A percentile compares a stretch with the other conserved stretches of the same genome.
Conservation (phyloP, 78 protist species). For the Polysphondylium violaceum region DNA sequence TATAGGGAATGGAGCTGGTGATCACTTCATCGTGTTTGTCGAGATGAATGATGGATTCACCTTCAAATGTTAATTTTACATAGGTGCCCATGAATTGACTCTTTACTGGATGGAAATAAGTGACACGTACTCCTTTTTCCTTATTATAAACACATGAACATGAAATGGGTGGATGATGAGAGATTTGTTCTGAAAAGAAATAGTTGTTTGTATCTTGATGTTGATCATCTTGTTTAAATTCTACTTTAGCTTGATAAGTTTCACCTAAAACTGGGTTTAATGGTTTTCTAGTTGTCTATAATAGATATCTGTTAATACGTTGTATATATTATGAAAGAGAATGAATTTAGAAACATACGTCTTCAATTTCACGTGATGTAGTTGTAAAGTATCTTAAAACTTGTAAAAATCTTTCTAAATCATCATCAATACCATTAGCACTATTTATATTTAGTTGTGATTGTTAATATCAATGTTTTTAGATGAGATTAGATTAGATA, state of each 20-base stretch:
- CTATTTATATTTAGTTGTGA: conserved; percentile 11
- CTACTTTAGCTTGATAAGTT: conserved; percentile 13
- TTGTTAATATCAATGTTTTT: no score
- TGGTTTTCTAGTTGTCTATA: conserved; percentile 59
- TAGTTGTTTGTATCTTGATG: not conserved
- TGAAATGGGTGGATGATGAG: conserved; percentile 73
- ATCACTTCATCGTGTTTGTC: conserved; percentile 33
- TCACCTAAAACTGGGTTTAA: conserved; percentile 70
- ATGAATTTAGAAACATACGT: conserved; percentile 3
- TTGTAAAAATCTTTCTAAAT: conserved; percentile 39
- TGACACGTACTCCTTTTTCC: not conserved
- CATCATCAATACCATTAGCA: conserved; percentile 51
- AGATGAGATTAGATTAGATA: not conserved
- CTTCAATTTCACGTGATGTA: conserved; percentile 23
- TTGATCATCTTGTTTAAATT: not conserved
- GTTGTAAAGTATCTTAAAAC: conserved; percentile 10
- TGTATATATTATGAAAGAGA: not conserved
- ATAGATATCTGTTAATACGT: not conserved
- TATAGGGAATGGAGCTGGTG: not conserved
- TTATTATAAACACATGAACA: not conserved
- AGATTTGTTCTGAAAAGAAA: conserved; percentile 58
- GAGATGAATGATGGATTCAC: not conserved
- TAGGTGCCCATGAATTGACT: conserved; percentile 58
- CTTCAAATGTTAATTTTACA: conserved; percentile 37
- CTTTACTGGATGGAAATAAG: conserved; percentile 14